Conservation (phyloP, 768 basidiomycete species). For the Mycena latifolia region DNA sequence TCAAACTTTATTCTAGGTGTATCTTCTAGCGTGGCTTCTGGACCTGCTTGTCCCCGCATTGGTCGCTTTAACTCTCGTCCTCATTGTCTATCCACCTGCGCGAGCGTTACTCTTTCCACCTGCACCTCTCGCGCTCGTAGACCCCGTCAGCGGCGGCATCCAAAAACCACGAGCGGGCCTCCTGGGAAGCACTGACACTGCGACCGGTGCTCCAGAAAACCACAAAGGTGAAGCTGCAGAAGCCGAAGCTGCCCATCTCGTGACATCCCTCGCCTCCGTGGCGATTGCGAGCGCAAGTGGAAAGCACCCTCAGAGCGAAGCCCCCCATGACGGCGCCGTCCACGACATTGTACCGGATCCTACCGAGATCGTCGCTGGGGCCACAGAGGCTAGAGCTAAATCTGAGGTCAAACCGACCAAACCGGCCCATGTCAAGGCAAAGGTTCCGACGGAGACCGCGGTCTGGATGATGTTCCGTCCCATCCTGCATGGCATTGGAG, state of each 20-base stretch:
- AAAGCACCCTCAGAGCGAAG: constrained; percentile 35
- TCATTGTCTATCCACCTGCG: constrained; percentile 52
- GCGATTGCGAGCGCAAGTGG: constrained; percentile 47
- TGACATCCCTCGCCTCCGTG: constrained; percentile 46
- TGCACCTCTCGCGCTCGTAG: constrained; percentile 47
- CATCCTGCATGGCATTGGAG: constrained; percentile 23
- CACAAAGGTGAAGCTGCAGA: constrained; percentile 54
- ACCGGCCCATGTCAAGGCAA: constrained; percentile 11
- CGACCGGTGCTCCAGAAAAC: constrained; percentile 50
- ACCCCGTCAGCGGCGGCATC: constrained; percentile 45
- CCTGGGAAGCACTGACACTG: constrained; percentile 45
- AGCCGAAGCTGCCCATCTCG: constrained; percentile 50
- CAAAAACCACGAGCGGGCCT: constrained; percentile 49
- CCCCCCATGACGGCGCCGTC: constrained; percentile 14
- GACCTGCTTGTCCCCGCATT: constrained; percentile 50
- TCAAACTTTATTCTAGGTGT: constrained; percentile 36
- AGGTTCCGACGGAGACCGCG: constrained; percentile 24
- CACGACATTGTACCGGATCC: constrained; percentile 45
- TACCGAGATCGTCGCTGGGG: constrained; percentile 41
- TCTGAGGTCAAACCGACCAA: constrained; percentile 21
- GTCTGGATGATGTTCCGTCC: constrained; percentile 26
- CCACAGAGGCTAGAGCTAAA: constrained; percentile 33
- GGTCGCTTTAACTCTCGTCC: constrained; percentile 45
- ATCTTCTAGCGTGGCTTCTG: constrained; percentile 52
- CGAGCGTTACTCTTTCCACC: constrained; percentile 52